Evolutionary conservation across 139 green algal species (phyloP), one percentile per base, ranked within the genome.

Genomic region (Mesotaenium endlicherianum): DNA sequence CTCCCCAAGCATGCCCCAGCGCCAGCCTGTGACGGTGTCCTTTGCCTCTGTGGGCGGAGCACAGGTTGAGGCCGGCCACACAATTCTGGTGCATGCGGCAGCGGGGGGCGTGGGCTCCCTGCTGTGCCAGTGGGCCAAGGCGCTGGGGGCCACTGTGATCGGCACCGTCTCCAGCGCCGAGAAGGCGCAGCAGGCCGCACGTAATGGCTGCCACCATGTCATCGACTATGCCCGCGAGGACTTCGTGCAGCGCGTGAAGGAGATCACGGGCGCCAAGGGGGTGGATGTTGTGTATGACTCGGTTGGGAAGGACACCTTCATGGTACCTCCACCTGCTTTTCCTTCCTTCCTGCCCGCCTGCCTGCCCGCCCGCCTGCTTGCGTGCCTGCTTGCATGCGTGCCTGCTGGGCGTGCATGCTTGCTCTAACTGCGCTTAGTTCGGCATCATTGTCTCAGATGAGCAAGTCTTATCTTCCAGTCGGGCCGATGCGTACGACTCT

Each of bases 211-310:
- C 5, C n/a, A 81, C 67, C 77, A 84, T 83, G 47, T 59, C 4
- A 84, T 84, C 67, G 8, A 53, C 38, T 84, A 84, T 17, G 83
- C 6, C 36, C 4, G 4, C 6, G 64, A 84, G 16, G 42, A 84
- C 39, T 57, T 84, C 69, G 77, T 84, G 38, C 34, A 84, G 69
- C 6, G 64, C 34, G 77, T 84, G 3, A 83, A 47, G 67, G 64
- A 83, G 26, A 83, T 84, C 39, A 84, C 77, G 8, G 38, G 64
- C 36, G 77, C 57, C 17, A 34, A 42, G 40, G 77, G 77, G 30
- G 77, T 84, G 67, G n/a, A 53, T 45, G 77, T 84, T 39, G 77
- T 84, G 2, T 84, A 84, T 60, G 77, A 84, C 69, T 79, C 67
- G 36, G 77, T 84, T 39, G 77, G 77, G 14, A 84, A 84, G 67